A percentile compares a stretch with the other conserved stretches of the same genome.
Conservation (phyloP, 768 basidiomycete genomes). For the Russula ochroleuca region DNA sequence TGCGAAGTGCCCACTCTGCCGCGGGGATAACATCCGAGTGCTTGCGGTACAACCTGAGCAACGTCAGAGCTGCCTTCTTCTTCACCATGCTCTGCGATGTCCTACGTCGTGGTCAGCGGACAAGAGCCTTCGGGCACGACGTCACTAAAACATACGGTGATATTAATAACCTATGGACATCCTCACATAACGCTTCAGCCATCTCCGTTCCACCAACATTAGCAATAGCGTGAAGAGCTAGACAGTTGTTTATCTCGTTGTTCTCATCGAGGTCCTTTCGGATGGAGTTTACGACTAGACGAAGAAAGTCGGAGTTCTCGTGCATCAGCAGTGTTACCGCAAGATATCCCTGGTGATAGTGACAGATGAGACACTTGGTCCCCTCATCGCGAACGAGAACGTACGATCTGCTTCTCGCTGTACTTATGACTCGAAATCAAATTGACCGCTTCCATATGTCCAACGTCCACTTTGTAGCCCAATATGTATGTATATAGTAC, state of each 20-base stretch:
- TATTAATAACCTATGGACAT: conserved; percentile 91
- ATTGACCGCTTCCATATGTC: conserved; percentile 99
- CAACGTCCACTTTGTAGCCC: conserved; percentile 97
- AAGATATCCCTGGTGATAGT: conserved; percentile 75
- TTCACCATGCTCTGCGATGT: conserved; percentile 94
- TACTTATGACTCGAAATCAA: conserved; percentile 94
- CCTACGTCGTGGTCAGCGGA: conserved; percentile 41
- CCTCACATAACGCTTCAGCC: conserved; percentile 91
- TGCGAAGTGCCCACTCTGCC: conserved; percentile 91
- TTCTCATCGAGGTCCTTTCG: conserved; percentile 94
- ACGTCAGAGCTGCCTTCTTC: conserved; percentile 95
- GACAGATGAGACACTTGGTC: conserved; percentile 15
- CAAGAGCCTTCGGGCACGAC: conserved; percentile 1
- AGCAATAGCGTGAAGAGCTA: conserved; percentile 96
- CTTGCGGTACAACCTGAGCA: conserved; percentile 91
- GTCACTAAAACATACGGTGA: conserved; percentile 62
- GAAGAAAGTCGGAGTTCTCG: conserved; percentile 95
- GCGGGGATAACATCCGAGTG: conserved; percentile 92
- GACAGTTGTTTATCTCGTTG: conserved; percentile 91
- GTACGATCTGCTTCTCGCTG: conserved; percentile 97
- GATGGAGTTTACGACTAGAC: conserved; percentile 96
- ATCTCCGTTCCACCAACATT: conserved; percentile 98
- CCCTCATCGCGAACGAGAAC: conserved; percentile 31
- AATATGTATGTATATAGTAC: conserved; percentile 99
- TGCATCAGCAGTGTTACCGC: conserved; percentile 97